Percentiles rank a stretch among this genome's conserved stretches.
Evolutionary conservation across 495 filamentous ascomycete species (phyloP).

Genomic region (Talaromyces nanjingensis): DNA sequence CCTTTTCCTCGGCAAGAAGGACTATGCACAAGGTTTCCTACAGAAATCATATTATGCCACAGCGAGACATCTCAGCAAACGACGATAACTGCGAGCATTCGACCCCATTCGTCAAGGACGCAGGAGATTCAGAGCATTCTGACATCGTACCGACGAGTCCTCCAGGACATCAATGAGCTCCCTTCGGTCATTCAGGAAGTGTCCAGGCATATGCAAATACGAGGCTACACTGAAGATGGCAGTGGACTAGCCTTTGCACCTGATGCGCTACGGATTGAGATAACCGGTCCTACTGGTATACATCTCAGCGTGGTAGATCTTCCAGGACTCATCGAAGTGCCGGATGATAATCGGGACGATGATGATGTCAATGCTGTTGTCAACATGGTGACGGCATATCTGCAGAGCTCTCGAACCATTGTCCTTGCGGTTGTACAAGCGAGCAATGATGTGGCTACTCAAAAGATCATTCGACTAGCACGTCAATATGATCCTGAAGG

Average conservation of each 20-base stretch:
- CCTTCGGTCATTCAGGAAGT: slow-evolving; percentile 40
- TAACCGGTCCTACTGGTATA: slow-evolving; percentile 44
- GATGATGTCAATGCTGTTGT: slow-evolving; percentile 40
- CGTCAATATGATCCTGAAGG: slow-evolving; percentile 37
- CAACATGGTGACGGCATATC: slow-evolving; percentile 40
- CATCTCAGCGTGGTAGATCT: slow-evolving; percentile 52
- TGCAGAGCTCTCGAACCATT: slow-evolving; percentile 43
- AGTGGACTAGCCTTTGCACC: slow-evolving; percentile 31
- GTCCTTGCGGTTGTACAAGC: slow-evolving; percentile 47
- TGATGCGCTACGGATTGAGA: slow-evolving; percentile 46
- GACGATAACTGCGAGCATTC: slow-evolving; percentile 29
- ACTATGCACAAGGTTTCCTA: slow-evolving; percentile 63
- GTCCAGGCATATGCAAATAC: slow-evolving; percentile 46
- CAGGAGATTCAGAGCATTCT: slow-evolving; percentile 19
- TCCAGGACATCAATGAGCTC: slow-evolving; percentile 29
- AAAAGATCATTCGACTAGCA: slow-evolving; percentile 38
- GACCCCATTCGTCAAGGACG: slow-evolving; percentile 22
- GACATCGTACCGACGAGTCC: slow-evolving; percentile 23
- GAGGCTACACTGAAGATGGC: slow-evolving; percentile 8
- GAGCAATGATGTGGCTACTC: slow-evolving; percentile 44
- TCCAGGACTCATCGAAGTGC: slow-evolving; percentile 43
- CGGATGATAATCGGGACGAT: slow-evolving; percentile 38
- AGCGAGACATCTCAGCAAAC: slow-evolving; percentile 12
- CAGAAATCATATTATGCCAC: slow-evolving; percentile 52
- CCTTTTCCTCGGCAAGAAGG: slow-evolving; percentile 60